A percentile compares a stretch with the other conserved stretches of the same genome.
Conservation (phyloP, 2,329 filamentous ascomycete genomes). For the Stagonosporopsis rhizophila region DNA sequence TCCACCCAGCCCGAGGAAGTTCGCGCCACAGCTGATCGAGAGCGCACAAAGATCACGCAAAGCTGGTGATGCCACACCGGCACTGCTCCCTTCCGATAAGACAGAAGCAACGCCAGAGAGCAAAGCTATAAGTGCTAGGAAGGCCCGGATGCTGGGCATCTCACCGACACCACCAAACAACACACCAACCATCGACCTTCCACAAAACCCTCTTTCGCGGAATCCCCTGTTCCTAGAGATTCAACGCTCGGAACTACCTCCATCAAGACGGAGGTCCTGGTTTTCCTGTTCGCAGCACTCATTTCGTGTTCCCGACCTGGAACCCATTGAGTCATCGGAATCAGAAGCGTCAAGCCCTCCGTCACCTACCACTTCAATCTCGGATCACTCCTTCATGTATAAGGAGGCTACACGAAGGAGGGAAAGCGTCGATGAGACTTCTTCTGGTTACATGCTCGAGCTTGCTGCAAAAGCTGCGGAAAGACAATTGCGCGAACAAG, state of each 20-base stretch:
- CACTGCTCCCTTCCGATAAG: slow-evolving; percentile 70
- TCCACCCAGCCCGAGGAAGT: slow-evolving; percentile 55
- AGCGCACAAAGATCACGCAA: slow-evolving; percentile 76
- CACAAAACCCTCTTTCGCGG: slow-evolving; percentile 41
- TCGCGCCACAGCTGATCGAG: slow-evolving; percentile 82
- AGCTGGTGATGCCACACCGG: slow-evolving; percentile 68
- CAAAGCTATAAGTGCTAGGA: slow-evolving; percentile 31
- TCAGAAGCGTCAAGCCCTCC: slow-evolving; percentile 58
- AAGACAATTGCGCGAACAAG: slow-evolving; percentile 78
- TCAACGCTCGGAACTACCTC: slow-evolving; percentile 43
- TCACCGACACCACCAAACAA: slow-evolving; percentile 54
- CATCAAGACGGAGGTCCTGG: slow-evolving; percentile 42
- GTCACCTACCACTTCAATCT: slow-evolving; percentile 56
- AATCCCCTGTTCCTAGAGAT: slow-evolving; percentile 48
- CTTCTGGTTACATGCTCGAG: slow-evolving; percentile 78
- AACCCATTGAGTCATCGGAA: slow-evolving; percentile 68
- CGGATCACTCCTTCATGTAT: slow-evolving; percentile 58
- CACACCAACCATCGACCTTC: slow-evolving; percentile 41
- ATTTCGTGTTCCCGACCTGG: slow-evolving; percentile 66
- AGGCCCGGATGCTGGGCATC: slow-evolving; percentile 54
- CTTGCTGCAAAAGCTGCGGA: slow-evolving; percentile 82
- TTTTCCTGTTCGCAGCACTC: slow-evolving; percentile 58
- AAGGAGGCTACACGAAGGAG: slow-evolving; percentile 62
- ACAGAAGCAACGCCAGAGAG: slow-evolving; percentile 71
- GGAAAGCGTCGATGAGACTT: slow-evolving; percentile 77